Evolutionary conservation across 805 yeast species (phyloP).

Genomic region (Spathaspora boniae): DNA sequence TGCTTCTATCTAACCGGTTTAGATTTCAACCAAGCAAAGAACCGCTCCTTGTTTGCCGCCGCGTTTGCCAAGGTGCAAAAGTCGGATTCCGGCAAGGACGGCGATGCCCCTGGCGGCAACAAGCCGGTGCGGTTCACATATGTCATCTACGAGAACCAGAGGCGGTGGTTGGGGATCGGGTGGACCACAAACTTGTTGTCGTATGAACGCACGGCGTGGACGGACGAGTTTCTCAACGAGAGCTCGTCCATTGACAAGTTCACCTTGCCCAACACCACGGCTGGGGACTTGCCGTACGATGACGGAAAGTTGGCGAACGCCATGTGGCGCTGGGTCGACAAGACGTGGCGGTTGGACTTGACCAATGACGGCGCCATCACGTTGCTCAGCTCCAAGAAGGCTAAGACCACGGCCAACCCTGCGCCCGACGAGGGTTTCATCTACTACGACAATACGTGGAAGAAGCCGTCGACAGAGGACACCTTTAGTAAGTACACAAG

Average conservation of each 20-base stretch:
- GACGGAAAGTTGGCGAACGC: slow-evolving; percentile 53
- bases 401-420: slow-evolving; percentile 65
- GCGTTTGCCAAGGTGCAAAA: slow-evolving; percentile 52
- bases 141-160: slow-evolving; percentile 89
- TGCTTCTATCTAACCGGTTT: slow-evolving; percentile 86
- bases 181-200: slow-evolving; percentile 92
- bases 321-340: slow-evolving; percentile 94
- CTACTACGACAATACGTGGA: slow-evolving; percentile 93
- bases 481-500: slow-evolving; percentile 88
- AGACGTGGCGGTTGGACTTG: slow-evolving; percentile 85
- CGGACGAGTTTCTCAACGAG: slow-evolving; percentile 91
- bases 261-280: slow-evolving; percentile 65
- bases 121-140: slow-evolving; percentile 79
- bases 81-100: background rate
- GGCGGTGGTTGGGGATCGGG: slow-evolving; percentile 97
- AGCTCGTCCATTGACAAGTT: slow-evolving; percentile 73
- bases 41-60: slow-evolving; percentile 49
- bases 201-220: slow-evolving; percentile 95
- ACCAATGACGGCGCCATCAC: slow-evolving; percentile 85
- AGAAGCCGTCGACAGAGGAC: slow-evolving; percentile 82
- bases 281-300: slow-evolving; percentile 11
- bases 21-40: slow-evolving; percentile 54
- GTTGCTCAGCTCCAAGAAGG: slow-evolving; percentile 55
- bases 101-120: slow-evolving; percentile 16
- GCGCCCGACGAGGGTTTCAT: slow-evolving; percentile 79